Evolutionary conservation across 257 asterid species (phyloP).

Genomic region (Rauvolfia tetraphylla): DNA sequence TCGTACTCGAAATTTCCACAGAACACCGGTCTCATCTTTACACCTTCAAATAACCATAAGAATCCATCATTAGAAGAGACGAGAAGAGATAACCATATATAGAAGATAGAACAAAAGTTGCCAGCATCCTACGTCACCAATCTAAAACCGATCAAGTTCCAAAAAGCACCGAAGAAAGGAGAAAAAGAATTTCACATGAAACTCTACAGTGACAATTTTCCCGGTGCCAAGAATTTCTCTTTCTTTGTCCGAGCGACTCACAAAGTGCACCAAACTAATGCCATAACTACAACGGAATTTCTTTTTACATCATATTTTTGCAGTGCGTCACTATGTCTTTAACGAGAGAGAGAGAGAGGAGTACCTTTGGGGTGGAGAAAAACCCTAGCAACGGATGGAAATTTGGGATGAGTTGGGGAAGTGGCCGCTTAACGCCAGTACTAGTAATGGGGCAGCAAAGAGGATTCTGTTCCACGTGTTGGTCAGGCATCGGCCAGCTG

Average conservation of each 20-base stretch:
- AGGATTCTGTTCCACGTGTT: not conserved
- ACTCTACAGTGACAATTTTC: not conserved
- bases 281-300: not conserved
- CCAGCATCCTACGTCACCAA: not conserved
- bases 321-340: not conserved
- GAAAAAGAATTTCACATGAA: not conserved
- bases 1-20: constrained; percentile 84
- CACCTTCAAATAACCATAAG: not conserved
- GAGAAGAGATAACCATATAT: not conserved
- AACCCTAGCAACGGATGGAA: not conserved
- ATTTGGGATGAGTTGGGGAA: not conserved
- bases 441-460: not conserved
- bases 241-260: not conserved
- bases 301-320: not conserved
- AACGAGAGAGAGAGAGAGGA: not conserved
- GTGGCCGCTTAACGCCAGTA: not conserved
- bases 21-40: constrained; percentile 71
- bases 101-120: not conserved
- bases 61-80: not conserved
- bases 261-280: too few relatives aligned
- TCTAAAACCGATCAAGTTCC: not conserved
- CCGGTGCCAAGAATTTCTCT: not conserved
- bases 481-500: not conserved
- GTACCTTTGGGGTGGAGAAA: not conserved
- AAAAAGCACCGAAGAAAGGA: too few relatives aligned